Evolutionary conservation across 768 basidiomycete genomes (phyloP).

Genomic region (Paxillus ammoniavirescens): DNA sequence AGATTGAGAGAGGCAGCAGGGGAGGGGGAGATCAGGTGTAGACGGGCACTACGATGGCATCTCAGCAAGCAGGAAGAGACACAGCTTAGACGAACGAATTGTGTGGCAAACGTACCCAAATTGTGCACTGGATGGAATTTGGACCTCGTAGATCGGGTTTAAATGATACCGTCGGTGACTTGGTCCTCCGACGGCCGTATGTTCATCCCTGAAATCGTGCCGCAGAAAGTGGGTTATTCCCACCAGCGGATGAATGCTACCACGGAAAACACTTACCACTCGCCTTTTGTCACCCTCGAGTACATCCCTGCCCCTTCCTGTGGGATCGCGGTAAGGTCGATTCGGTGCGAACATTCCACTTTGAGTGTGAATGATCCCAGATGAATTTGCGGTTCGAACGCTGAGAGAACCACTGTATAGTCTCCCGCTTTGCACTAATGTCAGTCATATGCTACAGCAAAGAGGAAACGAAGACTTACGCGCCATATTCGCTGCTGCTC

Average conservation of each 20-base stretch:
- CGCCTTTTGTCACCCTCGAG: slow-evolving; percentile 58
- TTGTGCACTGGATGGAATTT: slow-evolving; percentile 49
- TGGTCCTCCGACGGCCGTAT: slow-evolving; percentile 68
- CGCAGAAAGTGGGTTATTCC: too few relatives aligned
- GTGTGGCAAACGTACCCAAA: slow-evolving; percentile 46
- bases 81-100: not conserved
- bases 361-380: slow-evolving; percentile 64
- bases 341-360: slow-evolving; percentile 57
- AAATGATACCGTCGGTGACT: slow-evolving; percentile 58
- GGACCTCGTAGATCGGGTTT: slow-evolving; percentile 71
- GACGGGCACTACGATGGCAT: slow-evolving; percentile 53
- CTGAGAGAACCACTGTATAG: slow-evolving; percentile 82
- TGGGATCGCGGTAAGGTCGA: slow-evolving; percentile 65
- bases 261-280: slow-evolving; percentile 55
- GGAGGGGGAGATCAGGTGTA: slow-evolving; percentile 53
- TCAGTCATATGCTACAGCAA: not conserved
- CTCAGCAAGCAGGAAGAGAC: slow-evolving; percentile 21
- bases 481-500: slow-evolving; percentile 47
- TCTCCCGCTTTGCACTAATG: slow-evolving; percentile 45
- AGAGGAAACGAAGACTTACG: slow-evolving; percentile 38
- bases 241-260: not conserved
- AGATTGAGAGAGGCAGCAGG: slow-evolving; percentile 55
- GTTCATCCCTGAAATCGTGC: slow-evolving; percentile 43
- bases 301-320: slow-evolving; percentile 95
- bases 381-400: slow-evolving; percentile 70